Conservation (phyloP, 352 stramenopile species). For the Pythium rishiriense region DNA sequence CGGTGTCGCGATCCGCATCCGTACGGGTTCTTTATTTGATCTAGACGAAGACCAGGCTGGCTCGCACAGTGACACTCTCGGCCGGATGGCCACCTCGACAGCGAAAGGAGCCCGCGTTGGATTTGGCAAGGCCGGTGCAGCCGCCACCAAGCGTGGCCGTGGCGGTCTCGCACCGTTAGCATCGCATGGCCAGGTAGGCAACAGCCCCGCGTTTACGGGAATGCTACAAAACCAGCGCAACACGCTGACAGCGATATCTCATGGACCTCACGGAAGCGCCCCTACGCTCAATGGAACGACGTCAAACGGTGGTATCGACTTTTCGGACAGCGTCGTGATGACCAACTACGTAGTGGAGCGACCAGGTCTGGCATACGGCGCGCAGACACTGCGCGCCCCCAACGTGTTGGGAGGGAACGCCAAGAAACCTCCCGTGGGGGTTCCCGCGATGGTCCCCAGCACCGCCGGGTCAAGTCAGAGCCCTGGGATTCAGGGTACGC, state of each 20-base stretch:
- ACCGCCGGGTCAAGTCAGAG: neutral
- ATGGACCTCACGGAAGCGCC: neutral
- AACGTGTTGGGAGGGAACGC: neutral
- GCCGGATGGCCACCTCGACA: neutral
- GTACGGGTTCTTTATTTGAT: slow-evolving; percentile 2
- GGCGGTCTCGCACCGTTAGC: slow-evolving; percentile 2
- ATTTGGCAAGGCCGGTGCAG: neutral
- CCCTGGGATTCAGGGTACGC: neutral
- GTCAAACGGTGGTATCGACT: slow-evolving; percentile 12
- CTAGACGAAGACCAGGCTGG: neutral
- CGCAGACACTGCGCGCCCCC: neutral
- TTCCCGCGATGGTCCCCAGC: no score
- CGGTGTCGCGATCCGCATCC: slow-evolving; percentile 12
- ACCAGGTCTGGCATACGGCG: neutral
- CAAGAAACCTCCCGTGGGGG: neutral
- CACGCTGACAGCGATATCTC: neutral
- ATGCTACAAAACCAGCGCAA: neutral
- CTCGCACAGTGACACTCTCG: neutral
- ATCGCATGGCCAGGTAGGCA: neutral
- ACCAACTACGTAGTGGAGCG: slow-evolving; percentile 23
- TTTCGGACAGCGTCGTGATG: slow-evolving; percentile 27
- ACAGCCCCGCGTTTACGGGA: neutral
- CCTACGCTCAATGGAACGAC: neutral
- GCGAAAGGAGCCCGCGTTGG: neutral
- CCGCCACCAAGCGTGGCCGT: neutral